Evolutionary conservation across 768 basidiomycete species (phyloP).

Genomic region (Suillus placidus): DNA sequence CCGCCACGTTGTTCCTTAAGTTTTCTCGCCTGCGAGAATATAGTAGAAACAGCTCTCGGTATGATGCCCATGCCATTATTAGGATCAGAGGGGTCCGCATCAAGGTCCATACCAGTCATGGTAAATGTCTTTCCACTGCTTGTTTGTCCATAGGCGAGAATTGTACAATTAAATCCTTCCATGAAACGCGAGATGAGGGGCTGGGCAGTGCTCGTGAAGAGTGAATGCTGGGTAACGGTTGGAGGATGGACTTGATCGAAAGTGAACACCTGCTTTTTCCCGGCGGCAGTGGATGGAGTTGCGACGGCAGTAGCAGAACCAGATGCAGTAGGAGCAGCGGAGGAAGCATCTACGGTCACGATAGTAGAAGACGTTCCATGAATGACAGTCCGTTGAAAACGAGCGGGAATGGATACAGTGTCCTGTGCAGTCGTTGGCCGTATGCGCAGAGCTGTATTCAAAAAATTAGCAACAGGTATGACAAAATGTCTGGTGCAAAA

Average conservation of each 20-base stretch:
- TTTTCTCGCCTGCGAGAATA: constrained; percentile 79
- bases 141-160: constrained; percentile 38
- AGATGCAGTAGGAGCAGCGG: constrained; percentile 50
- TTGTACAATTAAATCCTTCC: constrained; percentile 95
- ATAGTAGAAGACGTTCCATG: constrained; percentile 72
- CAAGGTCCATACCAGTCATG: constrained; percentile 95
- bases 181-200: constrained; percentile 86
- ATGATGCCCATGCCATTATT: constrained; percentile 92
- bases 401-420: constrained; percentile 82
- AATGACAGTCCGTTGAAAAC: constrained; percentile 91
- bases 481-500: constrained; percentile 22
- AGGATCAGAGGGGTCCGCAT: constrained; percentile 81
- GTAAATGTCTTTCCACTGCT: constrained; percentile 61
- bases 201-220: constrained; percentile 84
- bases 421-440: constrained; percentile 87
- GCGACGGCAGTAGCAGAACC: constrained; percentile 53
- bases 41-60: constrained; percentile 87
- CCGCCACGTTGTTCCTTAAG: constrained; percentile 74
- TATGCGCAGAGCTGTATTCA: constrained; percentile 76
- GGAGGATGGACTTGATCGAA: constrained; percentile 95
- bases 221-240: constrained; percentile 79
- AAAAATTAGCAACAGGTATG: constrained; percentile 22
- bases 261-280: constrained; percentile 83
- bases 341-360: constrained; percentile 80
- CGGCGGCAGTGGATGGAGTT: constrained; percentile 48